Percentiles rank a stretch among this genome's conserved stretches.
phyloP scores from a whole-genome alignment of 129 eudicot species.

The Saposhnikovia divaricata region DNA sequence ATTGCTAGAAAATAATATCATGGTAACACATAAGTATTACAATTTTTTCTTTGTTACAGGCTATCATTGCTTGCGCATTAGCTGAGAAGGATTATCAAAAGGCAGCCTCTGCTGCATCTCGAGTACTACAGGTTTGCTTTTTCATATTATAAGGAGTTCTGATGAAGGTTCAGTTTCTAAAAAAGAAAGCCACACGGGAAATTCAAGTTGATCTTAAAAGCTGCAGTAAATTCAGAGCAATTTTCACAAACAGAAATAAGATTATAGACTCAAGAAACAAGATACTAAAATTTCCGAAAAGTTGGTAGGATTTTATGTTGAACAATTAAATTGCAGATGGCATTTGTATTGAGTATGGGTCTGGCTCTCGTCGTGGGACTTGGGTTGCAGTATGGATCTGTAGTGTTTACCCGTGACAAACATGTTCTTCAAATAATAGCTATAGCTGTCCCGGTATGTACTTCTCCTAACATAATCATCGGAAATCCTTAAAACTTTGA shows the following conservation, averaged over 20 bases:
- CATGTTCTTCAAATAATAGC: constrained; percentile 44
- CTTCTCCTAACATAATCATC: neutral
- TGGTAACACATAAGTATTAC: neutral
- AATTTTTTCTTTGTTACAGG: constrained; percentile 23
- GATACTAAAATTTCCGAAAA: too few species aligned
- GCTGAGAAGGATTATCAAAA: constrained; percentile 80
- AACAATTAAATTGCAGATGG: constrained; percentile 51
- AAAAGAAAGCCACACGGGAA: neutral
- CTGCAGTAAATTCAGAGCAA: neutral
- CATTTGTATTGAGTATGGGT: constrained; percentile 68
- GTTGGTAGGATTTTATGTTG: neutral
- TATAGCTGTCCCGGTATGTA: constrained; percentile 58
- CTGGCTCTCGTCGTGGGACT: constrained; percentile 69
- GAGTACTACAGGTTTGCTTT: constrained; percentile 70
- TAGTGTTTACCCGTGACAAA: constrained; percentile 57
- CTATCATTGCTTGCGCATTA: constrained; percentile 85
- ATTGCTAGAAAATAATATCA: neutral
- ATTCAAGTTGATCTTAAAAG: neutral
- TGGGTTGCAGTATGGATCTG: constrained; percentile 74
- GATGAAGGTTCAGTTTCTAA: neutral
- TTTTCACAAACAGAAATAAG: neutral
- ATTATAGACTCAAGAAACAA: neutral
- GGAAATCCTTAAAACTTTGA: neutral
- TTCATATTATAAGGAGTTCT: neutral
- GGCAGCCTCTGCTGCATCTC: constrained; percentile 64